Base-by-base conservation (phyloP, 306 rosid genomes). In the Comarum palustre region DNA sequence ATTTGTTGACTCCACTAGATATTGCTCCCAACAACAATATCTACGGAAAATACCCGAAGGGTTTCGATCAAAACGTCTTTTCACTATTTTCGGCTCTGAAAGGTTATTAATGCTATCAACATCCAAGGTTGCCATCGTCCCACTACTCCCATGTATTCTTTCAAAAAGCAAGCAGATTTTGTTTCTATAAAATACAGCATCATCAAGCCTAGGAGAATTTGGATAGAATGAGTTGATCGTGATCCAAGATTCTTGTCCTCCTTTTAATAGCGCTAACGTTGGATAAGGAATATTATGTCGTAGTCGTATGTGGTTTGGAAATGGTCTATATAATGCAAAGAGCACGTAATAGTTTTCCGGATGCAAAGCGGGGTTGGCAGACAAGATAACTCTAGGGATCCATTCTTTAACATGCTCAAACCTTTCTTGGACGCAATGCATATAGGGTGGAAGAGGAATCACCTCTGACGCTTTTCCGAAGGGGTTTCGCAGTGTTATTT, bases 101-200 rank as follows among this genome's bases (percentile, higher is more conserved):
- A 46, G 51, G 51, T 45, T 45, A 45, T 4, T 15, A 17, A 5
- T 15, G 51, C n/a, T 46, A 46, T 46, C 3, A 46, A 46, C 51
- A 14, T 46, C 51, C 51, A 46, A 16, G 51, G 51, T 4, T 46
- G 15, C n/a, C 1, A 46, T 15, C 16, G 1, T 14, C n/a, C n/a
- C n/a, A n/a, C n/a, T n/a, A n/a, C n/a, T n/a, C n/a, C n/a, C n/a
- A 15, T 15, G 4, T 46, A 1, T 0, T 6, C 6, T 0, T 4
- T 46, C n/a, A 46, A 46, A 0, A 46, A 46, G 51, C 5, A 46
- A 46, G 51, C 6, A 46, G 32, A 55, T 5, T 9, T n/a, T 24
- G 27, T 10, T 10, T 54, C 22, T 54, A 54, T 54, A 11, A 54
- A 22, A 22, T 54, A 54, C 10, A 54, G 16, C 61, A 46, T 46